Evolutionary conservation across 1,139 yeast species (phyloP), one percentile per base, ranked within the genome.

Genomic region (Candida sp.): DNA sequence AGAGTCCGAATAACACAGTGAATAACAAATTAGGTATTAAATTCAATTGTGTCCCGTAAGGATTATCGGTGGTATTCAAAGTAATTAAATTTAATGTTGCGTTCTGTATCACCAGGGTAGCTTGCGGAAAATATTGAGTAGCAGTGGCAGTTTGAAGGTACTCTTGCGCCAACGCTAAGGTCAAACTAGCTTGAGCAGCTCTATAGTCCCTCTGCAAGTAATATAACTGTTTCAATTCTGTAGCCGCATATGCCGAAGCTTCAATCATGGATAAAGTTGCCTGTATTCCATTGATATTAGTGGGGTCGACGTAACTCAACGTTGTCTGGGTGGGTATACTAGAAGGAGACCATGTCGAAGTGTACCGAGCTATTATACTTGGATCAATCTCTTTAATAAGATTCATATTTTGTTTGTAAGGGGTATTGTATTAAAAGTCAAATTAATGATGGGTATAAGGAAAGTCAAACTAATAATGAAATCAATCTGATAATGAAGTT

Each of bases 81-180:
- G 44, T 51, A 23, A 41, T 52, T 46, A 72, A 58, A n/a, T 64
- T 59, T 15, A 58, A 53, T 3, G 72, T 59, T 1, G 77, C 75
- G 32, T 58, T 53, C 5, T 60, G 58, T 35, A 65, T 61, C n/a
- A 63, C 70, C 7, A 56, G 49, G 3, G 70, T 59, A 4, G 73
- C 69, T 15, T 64, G 49, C 1, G 66, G 60, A n/a, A 55, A 46
- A 2, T 57, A 65, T 2, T 54, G 47, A 1, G 54, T 35, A 4
- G 56, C 63, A 0, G 79, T 72, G 4, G 74, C 77, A 0, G 78
- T 73, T 12, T 70, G 75, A 19, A 66, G 47, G 3, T 58, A 54
- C 25, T 60, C 50, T 40, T 71, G 65, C 12, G 68, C 64, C 5
- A 60, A 53, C 19, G 68, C 49, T 9, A 65, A 56, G 0, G 68